Percentiles rank a stretch among this genome's conserved stretches.
phyloP scores from a whole-genome alignment of 495 filamentous ascomycete species.

The Penicillium bovifimosum region DNA sequence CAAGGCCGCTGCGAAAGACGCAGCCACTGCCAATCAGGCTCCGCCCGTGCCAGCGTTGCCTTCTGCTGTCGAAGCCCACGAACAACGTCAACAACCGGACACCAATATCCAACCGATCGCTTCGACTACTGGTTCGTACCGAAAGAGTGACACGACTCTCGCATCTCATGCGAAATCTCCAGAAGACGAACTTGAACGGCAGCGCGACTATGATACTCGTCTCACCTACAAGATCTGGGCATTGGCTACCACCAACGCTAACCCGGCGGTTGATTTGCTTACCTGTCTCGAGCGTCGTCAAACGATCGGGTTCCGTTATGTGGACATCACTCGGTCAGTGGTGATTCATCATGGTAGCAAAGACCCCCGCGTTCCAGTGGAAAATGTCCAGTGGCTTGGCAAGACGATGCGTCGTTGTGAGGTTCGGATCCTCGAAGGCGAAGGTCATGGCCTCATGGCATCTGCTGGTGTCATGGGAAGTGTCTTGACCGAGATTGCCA shows the following conservation, averaged over 20 bases:
- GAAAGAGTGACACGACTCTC: constrained; percentile 21
- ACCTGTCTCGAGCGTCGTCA: constrained; percentile 89
- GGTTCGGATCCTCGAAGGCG: constrained; percentile 82
- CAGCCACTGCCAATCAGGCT: constrained; percentile 18
- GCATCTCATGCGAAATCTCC: constrained; percentile 22
- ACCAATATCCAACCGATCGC: constrained; percentile 13
- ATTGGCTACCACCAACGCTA: constrained; percentile 83
- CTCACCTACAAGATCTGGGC: constrained; percentile 93
- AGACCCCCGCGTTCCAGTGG: constrained; percentile 87
- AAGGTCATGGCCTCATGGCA: constrained; percentile 96
- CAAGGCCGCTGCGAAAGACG: constrained; percentile 47
- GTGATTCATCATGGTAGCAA: constrained; percentile 91
- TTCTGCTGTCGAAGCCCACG: constrained; percentile 33
- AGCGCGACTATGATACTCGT: constrained; percentile 73
- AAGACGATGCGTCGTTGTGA: constrained; percentile 91
- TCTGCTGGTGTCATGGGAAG: constrained; percentile 87
- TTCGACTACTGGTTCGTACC: constrained; percentile 13
- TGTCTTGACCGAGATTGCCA: constrained; percentile 86
- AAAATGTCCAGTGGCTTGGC: constrained; percentile 91
- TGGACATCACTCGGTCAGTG: constrained; percentile 84
- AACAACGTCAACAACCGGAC: constrained; percentile 45
- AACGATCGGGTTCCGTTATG: constrained; percentile 93
- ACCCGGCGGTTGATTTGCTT: constrained; percentile 88
- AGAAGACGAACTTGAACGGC: constrained; percentile 56
- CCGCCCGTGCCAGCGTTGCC: constrained; percentile 20